These are phyloP conservation scores for Triglochin maritima DNA, from an alignment of 106 monocot genomes.

Conservation along the genomic window DNA sequence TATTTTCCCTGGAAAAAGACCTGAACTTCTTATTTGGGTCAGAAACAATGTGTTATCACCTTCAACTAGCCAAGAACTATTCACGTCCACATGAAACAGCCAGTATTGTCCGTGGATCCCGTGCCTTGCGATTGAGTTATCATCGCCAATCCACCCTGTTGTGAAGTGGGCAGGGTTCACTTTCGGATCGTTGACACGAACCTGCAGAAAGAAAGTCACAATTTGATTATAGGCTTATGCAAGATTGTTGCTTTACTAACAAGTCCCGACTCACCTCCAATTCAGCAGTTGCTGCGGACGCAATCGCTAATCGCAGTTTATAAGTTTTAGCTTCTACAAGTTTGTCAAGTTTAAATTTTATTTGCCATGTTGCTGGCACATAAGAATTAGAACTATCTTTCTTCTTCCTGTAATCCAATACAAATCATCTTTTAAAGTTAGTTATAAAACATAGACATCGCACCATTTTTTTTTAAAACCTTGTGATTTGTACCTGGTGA, in stretches of 20 bases:
- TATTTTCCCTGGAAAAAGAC: constrained; percentile 11
- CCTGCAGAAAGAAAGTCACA: constrained; percentile 3
- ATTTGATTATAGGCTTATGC: no score
- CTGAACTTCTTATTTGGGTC: constrained; percentile 8
- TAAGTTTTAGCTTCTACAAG: constrained; percentile 1
- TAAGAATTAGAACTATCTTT: constrained; percentile 6
- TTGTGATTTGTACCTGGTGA: constrained; percentile 18
- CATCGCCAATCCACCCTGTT: constrained; percentile 7
- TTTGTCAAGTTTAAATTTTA: constrained; percentile 11
- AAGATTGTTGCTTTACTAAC: no score
- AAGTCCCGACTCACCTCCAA: constrained; percentile 17
- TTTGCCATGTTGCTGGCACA: constrained; percentile 15
- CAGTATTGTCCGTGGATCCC: constrained; percentile 17
- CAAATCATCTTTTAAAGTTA: neutral
- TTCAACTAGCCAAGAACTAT: constrained; percentile 9
- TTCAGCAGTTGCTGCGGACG: constrained; percentile 7
- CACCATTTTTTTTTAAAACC: no score
- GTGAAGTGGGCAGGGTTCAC: constrained; percentile 11
- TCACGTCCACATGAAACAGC: constrained; percentile 7
- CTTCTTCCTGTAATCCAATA: constrained; percentile 9
- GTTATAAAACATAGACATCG: no score
- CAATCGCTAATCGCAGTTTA: constrained; percentile 12
- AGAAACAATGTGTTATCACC: constrained; percentile 18
- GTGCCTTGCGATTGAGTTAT: constrained; percentile 22
- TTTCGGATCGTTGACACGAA: constrained; percentile 10